These are phyloP conservation scores for Epichloe elymi DNA, from an alignment of 2,329 filamentous ascomycete species.

Conservation along the genomic window DNA sequence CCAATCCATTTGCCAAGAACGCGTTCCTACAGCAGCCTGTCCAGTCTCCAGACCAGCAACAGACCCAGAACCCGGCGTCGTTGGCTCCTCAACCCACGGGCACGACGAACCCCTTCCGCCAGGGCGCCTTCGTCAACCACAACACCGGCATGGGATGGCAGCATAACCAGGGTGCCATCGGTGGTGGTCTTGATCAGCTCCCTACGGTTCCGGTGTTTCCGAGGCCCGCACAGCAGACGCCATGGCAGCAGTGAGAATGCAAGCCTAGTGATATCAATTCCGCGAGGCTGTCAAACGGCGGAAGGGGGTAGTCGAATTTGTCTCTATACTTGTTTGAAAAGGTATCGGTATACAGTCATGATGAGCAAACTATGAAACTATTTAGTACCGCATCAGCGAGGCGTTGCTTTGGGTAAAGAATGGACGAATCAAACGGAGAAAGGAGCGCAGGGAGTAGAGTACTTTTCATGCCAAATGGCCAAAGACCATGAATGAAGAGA, in stretches of 20 bases:
- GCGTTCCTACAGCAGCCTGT: conserved; percentile 16
- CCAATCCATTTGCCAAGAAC: conserved; percentile 44
- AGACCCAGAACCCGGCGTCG: conserved; percentile 21
- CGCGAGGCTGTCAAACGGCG: not conserved
- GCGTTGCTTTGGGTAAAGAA: conserved; percentile 6
- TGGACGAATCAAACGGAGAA: not conserved
- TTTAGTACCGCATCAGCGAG: conserved; percentile 7
- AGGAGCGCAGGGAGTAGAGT: not conserved
- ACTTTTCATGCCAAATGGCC: not conserved
- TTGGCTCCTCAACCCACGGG: conserved; percentile 69
- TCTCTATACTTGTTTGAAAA: not conserved
- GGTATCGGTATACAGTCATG: not conserved
- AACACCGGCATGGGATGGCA: conserved; percentile 84
- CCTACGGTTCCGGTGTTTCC: conserved; percentile 78
- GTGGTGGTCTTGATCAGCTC: conserved; percentile 68
- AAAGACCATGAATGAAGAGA: not conserved
- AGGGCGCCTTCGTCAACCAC: conserved; percentile 82
- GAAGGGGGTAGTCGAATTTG: not conserved
- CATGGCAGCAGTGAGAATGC: conserved; percentile 37
- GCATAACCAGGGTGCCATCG: conserved; percentile 60
- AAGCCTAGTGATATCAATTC: not conserved
- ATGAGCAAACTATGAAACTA: conserved; percentile 5
- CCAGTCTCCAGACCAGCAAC: conserved; percentile 32
- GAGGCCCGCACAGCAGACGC: conserved; percentile 52
- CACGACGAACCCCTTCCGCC: conserved; percentile 87